These are phyloP conservation scores for Vitis rupestris DNA, from an alignment of 164 flowering plant genomes.

Conservation along the genomic window DNA sequence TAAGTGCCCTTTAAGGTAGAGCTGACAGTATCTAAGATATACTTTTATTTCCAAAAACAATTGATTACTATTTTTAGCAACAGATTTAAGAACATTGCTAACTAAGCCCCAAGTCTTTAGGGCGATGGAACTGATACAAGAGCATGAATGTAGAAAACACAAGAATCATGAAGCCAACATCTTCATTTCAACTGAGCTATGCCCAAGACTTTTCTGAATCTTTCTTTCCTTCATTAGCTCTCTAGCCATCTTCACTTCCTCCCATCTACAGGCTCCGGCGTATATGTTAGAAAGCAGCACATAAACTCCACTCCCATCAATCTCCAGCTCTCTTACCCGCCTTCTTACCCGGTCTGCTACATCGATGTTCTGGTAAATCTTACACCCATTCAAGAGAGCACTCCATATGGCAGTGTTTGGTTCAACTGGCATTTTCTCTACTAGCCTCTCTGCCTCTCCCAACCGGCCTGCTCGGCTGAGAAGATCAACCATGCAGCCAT, in stretches of 20 bases:
- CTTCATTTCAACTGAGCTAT: slow-evolving; percentile 13
- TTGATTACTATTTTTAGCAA: no score
- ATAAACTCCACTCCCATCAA: slow-evolving; percentile 17
- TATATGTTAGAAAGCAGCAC: slow-evolving; percentile 24
- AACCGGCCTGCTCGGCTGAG: slow-evolving; percentile 29
- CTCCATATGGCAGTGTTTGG: slow-evolving; percentile 18
- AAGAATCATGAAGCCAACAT: not conserved
- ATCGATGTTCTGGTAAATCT: slow-evolving; percentile 15
- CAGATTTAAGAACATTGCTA: no score
- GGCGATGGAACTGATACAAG: not conserved
- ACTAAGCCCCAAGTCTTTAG: no score
- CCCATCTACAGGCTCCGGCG: slow-evolving; percentile 18
- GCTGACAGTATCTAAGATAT: no score
- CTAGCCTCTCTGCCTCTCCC: slow-evolving; percentile 25
- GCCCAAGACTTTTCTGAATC: slow-evolving; percentile 3
- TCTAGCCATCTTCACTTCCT: slow-evolving; percentile 10
- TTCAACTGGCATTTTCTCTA: slow-evolving; percentile 13
- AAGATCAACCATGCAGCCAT: slow-evolving; percentile 34
- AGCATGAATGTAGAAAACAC: slow-evolving; percentile 1
- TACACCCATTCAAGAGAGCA: slow-evolving; percentile 23
- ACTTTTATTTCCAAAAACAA: no score
- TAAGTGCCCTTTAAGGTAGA: no score
- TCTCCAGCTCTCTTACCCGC: slow-evolving; percentile 4
- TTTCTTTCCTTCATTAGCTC: not conserved
- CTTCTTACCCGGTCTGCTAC: slow-evolving; percentile 15